Base-by-base conservation (phyloP, 2,329 filamentous ascomycete species). In the Phyllosticta ampelicida region DNA sequence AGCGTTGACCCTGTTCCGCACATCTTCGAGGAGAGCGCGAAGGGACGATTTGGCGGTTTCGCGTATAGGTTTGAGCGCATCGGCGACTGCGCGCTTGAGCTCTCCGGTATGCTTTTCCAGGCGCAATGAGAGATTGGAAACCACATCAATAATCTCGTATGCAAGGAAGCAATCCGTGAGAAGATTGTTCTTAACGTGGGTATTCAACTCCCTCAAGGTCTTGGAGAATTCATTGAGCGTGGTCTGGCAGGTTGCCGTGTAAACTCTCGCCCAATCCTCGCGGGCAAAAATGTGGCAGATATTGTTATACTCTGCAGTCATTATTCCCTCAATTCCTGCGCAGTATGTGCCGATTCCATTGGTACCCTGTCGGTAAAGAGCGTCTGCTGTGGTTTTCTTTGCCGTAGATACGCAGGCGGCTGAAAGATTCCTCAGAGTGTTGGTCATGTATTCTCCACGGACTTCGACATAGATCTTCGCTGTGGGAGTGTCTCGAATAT, bases 341-440 rank as follows among this genome's bases (percentile, higher is more conserved):
- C 90, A 87, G 69, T 99, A 99, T 36, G 87, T 90, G 2, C 87
- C 86, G 60, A 99, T 95, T 4, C 90, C 92, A 71, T 94, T 97
- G 20, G 89, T 94, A 13, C 91, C 92, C 60, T 88, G 81, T 60
- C 86, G 85, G 71, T 99, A 99, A 9, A 95, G 82, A 2, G 89
- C 88, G 69, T 92, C 89, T 1, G 86, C 80, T 13, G 78, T 76
- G 56, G 85, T 85, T 73, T 89, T 90, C 20, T 72, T 87, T 80
- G 53, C 90, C 86, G 77, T 90, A 86, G 70, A 95, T 77, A 78
- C 69, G 29, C 90, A 95, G 16, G 92, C 92, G 48, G 89, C 85
- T 2, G 94, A 89, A 51, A 97, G 78, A 69, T 95, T 97, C 61
- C 89, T 85, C 63, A 99, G 73, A 9, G 88, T 91, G 16, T 81